Base-by-base conservation (phyloP, 73 alveolate genomes). In the Halteria grandinella region DNA sequence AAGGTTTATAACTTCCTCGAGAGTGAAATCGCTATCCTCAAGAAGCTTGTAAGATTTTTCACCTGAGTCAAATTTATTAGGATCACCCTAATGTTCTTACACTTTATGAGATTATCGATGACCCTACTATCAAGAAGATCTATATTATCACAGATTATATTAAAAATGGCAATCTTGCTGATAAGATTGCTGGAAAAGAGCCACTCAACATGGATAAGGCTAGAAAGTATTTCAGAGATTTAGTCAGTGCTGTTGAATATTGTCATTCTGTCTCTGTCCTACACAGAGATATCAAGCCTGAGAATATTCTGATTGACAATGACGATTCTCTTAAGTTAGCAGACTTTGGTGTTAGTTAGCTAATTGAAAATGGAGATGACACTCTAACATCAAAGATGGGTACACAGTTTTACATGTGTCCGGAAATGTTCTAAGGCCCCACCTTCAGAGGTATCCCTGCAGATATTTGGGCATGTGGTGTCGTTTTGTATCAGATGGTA, bases 221-320 rank as follows among this genome's bases (percentile, higher is more conserved):
- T 1, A 1, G 72, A 14, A 43, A 17, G 20, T 55, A 83, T 25
- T 75, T 92, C 64, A 85, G 85, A 62, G 89, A 92, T 50, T 43
- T 87, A 12, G 73, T 92, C 34, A 49, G 79, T 59, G 95, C 94
- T 17, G 76, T 92, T 10, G 92, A 85, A 43, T 79, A 83, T 54
- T 85, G 91, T 45, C 95, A 92, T 73, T 77, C 69, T 39, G 86
- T 50, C 25, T 59, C 49, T 44, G 86, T 89, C 31, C 71, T 86
- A 21, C 93, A 91, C 66, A 72, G 97, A 53, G 97, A 91, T 64
- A 43, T 87, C 12, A 87, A 87, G 63, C 88, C 87, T 2, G 95
- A 87, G 55, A 87, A 87, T 62, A 88, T 60, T 52, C 59, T 92
- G 57, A 55, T 92, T 10, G 95, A 92, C 79, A 85, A 88, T 45